Conservation (phyloP, 176 grass and related monocot genomes). For the Oryza meyeriana region DNA sequence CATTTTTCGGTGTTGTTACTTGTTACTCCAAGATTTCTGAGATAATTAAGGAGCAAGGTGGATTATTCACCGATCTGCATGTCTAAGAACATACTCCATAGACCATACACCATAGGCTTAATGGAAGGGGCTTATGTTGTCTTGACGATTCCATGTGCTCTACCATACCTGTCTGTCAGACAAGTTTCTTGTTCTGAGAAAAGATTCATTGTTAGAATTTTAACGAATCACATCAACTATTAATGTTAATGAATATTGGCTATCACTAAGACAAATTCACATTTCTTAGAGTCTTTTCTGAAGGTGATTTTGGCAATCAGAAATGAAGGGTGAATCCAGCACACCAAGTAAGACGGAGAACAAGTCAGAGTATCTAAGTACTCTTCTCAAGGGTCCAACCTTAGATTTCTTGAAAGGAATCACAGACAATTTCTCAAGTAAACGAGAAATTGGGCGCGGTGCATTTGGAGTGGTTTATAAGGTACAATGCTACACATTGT, state of each 20-base stretch:
- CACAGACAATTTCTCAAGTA: conserved; percentile 17
- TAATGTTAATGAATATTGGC: neutral
- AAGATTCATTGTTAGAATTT: neutral
- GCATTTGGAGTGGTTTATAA: conserved; percentile 16
- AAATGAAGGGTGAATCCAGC: neutral
- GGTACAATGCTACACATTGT: neutral
- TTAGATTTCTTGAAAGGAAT: neutral
- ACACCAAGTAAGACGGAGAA: neutral
- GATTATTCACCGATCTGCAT: neutral
- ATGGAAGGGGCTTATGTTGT: neutral
- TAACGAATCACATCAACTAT: neutral
- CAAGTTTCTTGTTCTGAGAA: neutral
- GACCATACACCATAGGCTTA: neutral
- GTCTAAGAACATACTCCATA: neutral
- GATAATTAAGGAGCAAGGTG: neutral
- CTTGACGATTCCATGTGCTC: neutral
- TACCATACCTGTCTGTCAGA: neutral
- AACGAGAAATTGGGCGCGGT: conserved; percentile 6
- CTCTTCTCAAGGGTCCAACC: neutral
- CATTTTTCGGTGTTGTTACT: neutral
- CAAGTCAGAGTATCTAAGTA: neutral
- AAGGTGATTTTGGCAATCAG: neutral
- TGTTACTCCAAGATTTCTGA: neutral
- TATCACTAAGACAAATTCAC: neutral
- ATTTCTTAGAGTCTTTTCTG: neutral